Evolutionary conservation across 345 rosid genomes (phyloP).

Genomic region (Pseudoturritis turrita): DNA sequence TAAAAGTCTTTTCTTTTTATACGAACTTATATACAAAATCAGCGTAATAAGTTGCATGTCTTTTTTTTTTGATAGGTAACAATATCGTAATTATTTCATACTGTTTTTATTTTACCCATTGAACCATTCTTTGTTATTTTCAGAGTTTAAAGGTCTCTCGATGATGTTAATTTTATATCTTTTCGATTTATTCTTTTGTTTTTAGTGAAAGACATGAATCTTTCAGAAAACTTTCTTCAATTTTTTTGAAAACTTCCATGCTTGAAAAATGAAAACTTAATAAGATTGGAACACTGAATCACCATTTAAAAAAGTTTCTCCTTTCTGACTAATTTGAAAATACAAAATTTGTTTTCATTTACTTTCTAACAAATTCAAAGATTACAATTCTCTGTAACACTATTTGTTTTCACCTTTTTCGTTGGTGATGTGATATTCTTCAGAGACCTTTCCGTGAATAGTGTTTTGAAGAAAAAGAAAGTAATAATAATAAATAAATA

Average conservation of each 20-base stretch:
- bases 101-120: not conserved
- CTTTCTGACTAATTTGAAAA: not conserved
- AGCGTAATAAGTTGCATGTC: conserved; percentile 4
- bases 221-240: not conserved
- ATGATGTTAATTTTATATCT: not conserved
- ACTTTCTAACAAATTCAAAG: not conserved
- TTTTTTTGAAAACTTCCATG: not conserved
- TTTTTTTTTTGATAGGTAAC: conserved; percentile 17
- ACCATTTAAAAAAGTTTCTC: not conserved
- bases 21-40: not conserved
- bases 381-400: not conserved
- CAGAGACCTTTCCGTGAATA: not conserved
- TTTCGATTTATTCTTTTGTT: conserved; percentile 8
- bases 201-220: not conserved
- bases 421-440: not conserved
- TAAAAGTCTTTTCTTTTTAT: not conserved
- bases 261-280: not conserved
- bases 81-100: not conserved
- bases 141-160: conserved; percentile 14
- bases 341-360: not conserved
- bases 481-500: not conserved
- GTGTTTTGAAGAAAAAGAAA: not conserved
- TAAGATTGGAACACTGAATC: not conserved
- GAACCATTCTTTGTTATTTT: not conserved
- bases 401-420: not conserved